Base-by-base conservation (phyloP, 2,329 filamentous ascomycete species). In the Nannizziopsis arthrosporioides region DNA sequence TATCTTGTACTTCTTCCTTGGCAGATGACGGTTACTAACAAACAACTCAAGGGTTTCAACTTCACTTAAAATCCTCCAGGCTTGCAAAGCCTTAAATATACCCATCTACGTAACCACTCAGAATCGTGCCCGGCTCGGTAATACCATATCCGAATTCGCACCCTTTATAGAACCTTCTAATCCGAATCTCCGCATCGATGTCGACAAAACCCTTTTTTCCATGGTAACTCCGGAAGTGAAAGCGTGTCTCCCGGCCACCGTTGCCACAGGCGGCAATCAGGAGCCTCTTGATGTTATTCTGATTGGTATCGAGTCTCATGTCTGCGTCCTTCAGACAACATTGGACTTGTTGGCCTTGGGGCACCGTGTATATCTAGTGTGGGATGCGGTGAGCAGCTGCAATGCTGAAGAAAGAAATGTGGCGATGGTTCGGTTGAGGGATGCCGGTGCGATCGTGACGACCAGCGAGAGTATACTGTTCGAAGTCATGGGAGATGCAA, bases 321-420 rank as follows among this genome's bases (percentile, higher is more conserved):
- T 96, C 63, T 96, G 90, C 72, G 81, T 96, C 27, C 89, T 86
- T 52, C 90, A 96, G 73, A 95, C 90, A 37, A 80, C 85, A 12
- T 73, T 95, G 37, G 90, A 95, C 69, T 70, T 94, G 42, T 70
- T 92, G 38, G 71, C 73, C 17, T 74, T 75, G 1, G 88, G 88
- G 0, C 85, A 94, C 65, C 72, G 73, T 46, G 90, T 95, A 5
- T 94, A 93, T 64, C 72, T 96, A 35, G 73, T 95, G 30, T 86
- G 88, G 45, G 90, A 96, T 65, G 90, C 80, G 30, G 89, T 96
- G 37, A 89, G 84, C 61, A 90, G 84, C 68, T 87, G 85, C 64
- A 94, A 95, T 68, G 69, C 72, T 14, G 80, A 85, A 61, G 90
- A 96, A 69, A 76, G 94, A 6, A 76, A 76, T 1, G 70, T 96